Percentiles rank a stretch among this genome's conserved stretches.
These are phyloP conservation scores for Sutorius australiensis DNA, from an alignment of 768 basidiomycete species.

Conservation along the genomic window DNA sequence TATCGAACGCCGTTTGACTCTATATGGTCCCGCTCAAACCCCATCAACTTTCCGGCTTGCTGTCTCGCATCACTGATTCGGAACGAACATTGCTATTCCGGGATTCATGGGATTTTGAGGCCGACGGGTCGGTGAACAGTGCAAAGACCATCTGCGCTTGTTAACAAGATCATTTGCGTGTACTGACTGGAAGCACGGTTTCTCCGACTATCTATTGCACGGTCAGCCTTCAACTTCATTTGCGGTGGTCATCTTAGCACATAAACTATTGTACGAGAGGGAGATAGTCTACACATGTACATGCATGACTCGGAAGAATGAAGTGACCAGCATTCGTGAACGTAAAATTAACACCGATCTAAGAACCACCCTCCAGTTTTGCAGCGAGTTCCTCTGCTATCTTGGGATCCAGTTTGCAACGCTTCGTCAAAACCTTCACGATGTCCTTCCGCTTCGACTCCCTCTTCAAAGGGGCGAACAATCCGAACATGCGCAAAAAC, in stretches of 20 bases:
- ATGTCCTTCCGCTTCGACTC: conserved; percentile 23
- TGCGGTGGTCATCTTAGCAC: background rate
- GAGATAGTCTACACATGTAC: conserved; percentile 1
- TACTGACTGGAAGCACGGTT: background rate
- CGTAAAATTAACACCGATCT: background rate
- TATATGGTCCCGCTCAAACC: background rate
- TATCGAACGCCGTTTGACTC: background rate
- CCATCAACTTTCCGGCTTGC: background rate
- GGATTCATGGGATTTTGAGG: background rate
- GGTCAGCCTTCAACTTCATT: background rate
- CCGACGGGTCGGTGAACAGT: background rate
- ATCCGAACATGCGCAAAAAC: conserved; percentile 24
- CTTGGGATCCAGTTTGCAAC: conserved; percentile 23
- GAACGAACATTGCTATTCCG: background rate
- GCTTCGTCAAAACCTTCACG: conserved; percentile 26
- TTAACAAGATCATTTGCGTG: no score
- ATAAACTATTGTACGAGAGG: background rate
- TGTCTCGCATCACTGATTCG: background rate
- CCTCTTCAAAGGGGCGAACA: conserved; percentile 23
- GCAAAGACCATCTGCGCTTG: no score
- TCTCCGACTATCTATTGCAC: background rate
- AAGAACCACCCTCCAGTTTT: conserved; percentile 9
- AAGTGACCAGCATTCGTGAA: background rate
- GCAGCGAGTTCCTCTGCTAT: conserved; percentile 21
- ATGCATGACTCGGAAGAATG: conserved; percentile 4